Evolutionary conservation across 345 rosid genomes (phyloP), one percentile per base, ranked within the genome.

Genomic region (Gynandropsis gynandra): DNA sequence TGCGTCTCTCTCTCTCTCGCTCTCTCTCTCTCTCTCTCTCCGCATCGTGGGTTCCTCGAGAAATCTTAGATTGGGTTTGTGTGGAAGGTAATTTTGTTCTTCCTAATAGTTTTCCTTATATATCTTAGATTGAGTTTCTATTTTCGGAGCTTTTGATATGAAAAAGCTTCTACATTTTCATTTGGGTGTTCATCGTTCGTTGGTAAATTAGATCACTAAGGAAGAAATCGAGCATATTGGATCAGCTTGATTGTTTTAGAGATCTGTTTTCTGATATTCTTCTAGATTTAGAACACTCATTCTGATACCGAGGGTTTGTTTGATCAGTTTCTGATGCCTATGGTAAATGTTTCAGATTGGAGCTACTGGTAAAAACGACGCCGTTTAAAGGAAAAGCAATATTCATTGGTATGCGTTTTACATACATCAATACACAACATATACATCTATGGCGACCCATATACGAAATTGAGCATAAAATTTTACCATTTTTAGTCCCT

Each of bases 331-430:
- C 38, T 53, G 15, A 54, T 10, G 18, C 12, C n/a, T 31, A 17
- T 55, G 5, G 9, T 11, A 39, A 17, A 20, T 34, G 16, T 47
- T 58, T 35, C 46, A 47, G 48, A 48, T 13, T 1, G 14, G 42
- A 55, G 50, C 31, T 31, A 29, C 16, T 39, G 21, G 35, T 20
- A 52, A 20, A n/a, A 47, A 57, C 17, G 17, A 18, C 47, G 49
- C 39, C 40, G 48, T 54, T 32, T 48, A 37, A 39, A 29, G 35
- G 64, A 42, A 60, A 56, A 60, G 34, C 42, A 18, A 12, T 39
- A 32, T 35, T 50, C 57, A 42, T 16, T 3, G 42, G 57, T 58
- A 36, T 58, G 37, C 10, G 10, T n/a, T 36, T 9, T 10, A 8
- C n/a, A 36, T 10, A 11, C 13, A n/a, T 36, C 11, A 9, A 36